Evolutionary conservation across 164 flowering plant species (phyloP).

Genomic region (Dillenia turbinata): DNA sequence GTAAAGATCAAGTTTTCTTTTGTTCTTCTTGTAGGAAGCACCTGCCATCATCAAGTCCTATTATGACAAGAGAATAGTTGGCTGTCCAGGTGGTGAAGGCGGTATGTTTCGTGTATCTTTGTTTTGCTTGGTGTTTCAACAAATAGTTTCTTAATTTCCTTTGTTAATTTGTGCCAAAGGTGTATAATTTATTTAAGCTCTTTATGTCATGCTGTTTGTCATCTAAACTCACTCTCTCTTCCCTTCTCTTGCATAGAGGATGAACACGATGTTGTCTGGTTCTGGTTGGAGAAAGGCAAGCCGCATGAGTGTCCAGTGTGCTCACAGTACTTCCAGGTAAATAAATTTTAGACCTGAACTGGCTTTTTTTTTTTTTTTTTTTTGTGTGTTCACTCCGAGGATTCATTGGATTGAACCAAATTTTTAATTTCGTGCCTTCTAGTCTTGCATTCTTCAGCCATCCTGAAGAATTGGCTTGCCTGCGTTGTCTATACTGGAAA

Average conservation of each 20-base stretch:
- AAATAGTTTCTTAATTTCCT: too few species aligned
- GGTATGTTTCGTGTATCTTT: conserved; percentile 27
- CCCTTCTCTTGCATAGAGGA: conserved; percentile 39
- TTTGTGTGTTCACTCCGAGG: too few species aligned
- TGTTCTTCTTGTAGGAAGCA: conserved; percentile 38
- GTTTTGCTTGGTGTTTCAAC: too few species aligned
- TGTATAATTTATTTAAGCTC: not conserved
- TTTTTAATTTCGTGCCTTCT: too few species aligned
- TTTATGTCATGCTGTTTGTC: not conserved
- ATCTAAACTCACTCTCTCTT: not conserved
- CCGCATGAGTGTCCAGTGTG: conserved; percentile 91
- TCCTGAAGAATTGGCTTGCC: too few species aligned
- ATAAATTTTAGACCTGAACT: not conserved
- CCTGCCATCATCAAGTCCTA: conserved; percentile 60
- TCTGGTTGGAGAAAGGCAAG: conserved; percentile 90
- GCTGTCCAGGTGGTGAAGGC: conserved; percentile 79
- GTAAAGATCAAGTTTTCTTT: not conserved
- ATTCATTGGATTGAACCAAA: too few species aligned
- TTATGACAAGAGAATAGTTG: conserved; percentile 64
- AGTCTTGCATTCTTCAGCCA: too few species aligned
- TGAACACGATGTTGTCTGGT: conserved; percentile 98
- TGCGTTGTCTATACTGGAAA: too few species aligned
- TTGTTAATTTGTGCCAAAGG: too few species aligned
- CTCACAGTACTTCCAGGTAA: conserved; percentile 62
- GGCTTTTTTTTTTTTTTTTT: too few species aligned